Evolutionary conservation across 805 yeast species (phyloP).

Genomic region (Yamadazyma phyllophila): DNA sequence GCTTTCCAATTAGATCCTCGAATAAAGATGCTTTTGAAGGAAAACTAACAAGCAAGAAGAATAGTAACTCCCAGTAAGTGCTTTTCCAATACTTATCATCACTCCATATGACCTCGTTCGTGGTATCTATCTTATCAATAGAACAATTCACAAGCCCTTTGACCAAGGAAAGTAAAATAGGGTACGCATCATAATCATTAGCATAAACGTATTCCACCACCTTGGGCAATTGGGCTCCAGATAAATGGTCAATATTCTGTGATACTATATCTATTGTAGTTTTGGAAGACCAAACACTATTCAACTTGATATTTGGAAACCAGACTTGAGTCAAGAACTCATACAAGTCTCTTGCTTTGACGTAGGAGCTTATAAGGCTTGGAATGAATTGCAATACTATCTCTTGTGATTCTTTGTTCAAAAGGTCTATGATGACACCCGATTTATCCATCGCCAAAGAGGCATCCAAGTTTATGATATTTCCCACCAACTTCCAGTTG

Average conservation of each 20-base stretch:
- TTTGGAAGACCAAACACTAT: conserved; percentile 22
- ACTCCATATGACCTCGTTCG: conserved; percentile 6
- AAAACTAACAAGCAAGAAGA: conserved; percentile 32
- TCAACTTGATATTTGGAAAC: conserved; percentile 26
- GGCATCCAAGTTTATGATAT: conserved; percentile 52
- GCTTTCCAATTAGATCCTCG: background rate
- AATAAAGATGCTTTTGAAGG: background rate
- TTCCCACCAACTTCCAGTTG: conserved; percentile 47
- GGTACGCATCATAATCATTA: background rate
- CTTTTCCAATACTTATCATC: conserved; percentile 1
- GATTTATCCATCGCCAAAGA: conserved; percentile 52
- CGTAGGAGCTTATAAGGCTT: conserved; percentile 47
- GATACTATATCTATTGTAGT: conserved; percentile 38
- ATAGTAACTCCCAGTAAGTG: background rate
- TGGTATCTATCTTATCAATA: conserved; percentile 18
- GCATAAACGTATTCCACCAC: conserved; percentile 5
- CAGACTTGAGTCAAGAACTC: conserved; percentile 47
- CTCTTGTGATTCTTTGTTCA: conserved; percentile 1
- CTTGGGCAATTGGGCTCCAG: conserved; percentile 40
- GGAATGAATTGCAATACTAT: conserved; percentile 11
- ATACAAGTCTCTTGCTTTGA: conserved; percentile 56
- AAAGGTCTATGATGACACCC: conserved; percentile 2
- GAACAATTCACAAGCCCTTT: conserved; percentile 42
- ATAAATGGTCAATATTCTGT: conserved; percentile 39
- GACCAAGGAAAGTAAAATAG: conserved; percentile 18